These are phyloP conservation scores for Chrysosporium keratinophilum DNA, from an alignment of 2,329 filamentous ascomycete genomes.

Conservation along the genomic window DNA sequence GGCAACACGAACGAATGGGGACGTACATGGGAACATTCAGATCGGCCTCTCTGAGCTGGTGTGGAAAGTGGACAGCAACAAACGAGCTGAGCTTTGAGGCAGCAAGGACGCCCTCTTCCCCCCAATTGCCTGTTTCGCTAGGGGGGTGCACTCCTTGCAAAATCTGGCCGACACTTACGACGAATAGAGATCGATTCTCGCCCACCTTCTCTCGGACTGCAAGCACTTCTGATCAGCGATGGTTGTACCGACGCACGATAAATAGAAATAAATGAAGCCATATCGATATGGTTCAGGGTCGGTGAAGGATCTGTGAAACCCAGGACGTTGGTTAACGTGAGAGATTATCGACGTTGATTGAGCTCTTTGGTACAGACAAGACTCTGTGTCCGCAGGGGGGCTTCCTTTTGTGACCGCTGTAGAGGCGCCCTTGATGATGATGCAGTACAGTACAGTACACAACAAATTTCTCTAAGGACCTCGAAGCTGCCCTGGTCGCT, in stretches of 20 bases:
- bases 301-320: conserved; percentile 5
- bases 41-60: neutral
- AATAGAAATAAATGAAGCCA: neutral
- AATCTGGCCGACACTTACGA: neutral
- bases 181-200: neutral
- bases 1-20: conserved; percentile 1
- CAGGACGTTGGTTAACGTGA: conserved; percentile 12
- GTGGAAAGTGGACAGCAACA: neutral
- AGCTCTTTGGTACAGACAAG: neutral
- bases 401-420: too few species aligned
- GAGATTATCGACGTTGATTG: conserved; percentile 6
- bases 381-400: neutral
- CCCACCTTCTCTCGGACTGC: neutral
- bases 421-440: too few species aligned
- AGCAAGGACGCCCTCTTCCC: too few species aligned
- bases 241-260: neutral
- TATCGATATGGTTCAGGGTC: conserved; percentile 6
- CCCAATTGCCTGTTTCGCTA: neutral
- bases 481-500: too few species aligned
- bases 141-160: neutral
- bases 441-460: too few species aligned
- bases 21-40: neutral
- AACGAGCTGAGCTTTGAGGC: neutral
- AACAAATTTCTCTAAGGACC: too few species aligned
- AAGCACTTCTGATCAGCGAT: neutral